Evolutionary conservation across 2,329 filamentous ascomycete species (phyloP).

Genomic region (Arthroderma sp.): DNA sequence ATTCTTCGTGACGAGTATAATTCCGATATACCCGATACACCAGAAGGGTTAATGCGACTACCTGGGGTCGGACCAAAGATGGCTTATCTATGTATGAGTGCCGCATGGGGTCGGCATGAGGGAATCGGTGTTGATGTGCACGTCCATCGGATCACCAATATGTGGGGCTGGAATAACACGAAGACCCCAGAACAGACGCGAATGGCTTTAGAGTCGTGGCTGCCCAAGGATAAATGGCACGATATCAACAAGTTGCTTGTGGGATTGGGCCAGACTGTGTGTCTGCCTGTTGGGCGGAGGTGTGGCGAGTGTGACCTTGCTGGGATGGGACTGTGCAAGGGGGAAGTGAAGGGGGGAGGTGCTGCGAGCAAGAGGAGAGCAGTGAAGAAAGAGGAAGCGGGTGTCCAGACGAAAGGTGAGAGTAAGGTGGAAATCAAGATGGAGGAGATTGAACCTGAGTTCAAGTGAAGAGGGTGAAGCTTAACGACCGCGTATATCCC

Average conservation of each 20-base stretch:
- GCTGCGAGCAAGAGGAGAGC: conserved; percentile 15
- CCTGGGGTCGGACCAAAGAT: conserved; percentile 91
- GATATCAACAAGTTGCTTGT: conserved; percentile 87
- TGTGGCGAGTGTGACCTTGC: conserved; percentile 83
- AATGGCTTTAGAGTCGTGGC: conserved; percentile 61
- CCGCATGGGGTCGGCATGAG: conserved; percentile 54
- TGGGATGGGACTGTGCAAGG: conserved; percentile 59
- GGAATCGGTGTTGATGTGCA: conserved; percentile 93
- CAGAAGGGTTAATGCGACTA: conserved; percentile 60
- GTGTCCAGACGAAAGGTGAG: conserved; percentile 8
- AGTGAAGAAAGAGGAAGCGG: conserved; percentile 24
- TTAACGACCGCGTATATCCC: no score
- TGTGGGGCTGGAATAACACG: conserved; percentile 84
- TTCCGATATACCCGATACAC: conserved; percentile 67
- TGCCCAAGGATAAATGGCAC: conserved; percentile 74
- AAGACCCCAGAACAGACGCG: conserved; percentile 73
- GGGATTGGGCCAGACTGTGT: conserved; percentile 76
- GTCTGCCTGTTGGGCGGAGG: conserved; percentile 60
- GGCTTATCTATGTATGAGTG: conserved; percentile 76
- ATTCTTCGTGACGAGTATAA: conserved; percentile 58
- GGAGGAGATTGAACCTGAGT: conserved; percentile 4
- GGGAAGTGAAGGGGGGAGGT: conserved; percentile 49
- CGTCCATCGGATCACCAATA: conserved; percentile 85
- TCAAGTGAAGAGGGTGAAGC: no score
- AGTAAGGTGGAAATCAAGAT: conserved; percentile 1